phyloP scores from a whole-genome alignment of 495 filamentous ascomycete species.

The Pseudevernia furfuracea region DNA sequence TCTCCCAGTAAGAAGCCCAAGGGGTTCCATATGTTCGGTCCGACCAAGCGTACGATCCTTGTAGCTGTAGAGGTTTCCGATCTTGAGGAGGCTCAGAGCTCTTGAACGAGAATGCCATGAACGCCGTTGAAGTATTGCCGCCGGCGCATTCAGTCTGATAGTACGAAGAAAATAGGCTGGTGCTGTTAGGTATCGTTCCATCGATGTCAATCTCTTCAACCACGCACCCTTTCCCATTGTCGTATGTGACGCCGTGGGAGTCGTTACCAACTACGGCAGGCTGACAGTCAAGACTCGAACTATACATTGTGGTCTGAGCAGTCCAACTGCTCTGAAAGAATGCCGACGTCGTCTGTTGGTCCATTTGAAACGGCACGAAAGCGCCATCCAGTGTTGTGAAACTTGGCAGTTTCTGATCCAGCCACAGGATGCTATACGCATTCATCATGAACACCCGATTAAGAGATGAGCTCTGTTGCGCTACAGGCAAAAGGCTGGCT shows the following conservation, averaged over 20 bases:
- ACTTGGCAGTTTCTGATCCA: constrained; percentile 32
- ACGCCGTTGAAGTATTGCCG: constrained; percentile 22
- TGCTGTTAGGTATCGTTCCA: not conserved
- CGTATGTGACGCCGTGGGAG: constrained; percentile 20
- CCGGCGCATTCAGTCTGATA: constrained; percentile 20
- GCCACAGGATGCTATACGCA: constrained; percentile 33
- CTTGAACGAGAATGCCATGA: constrained; percentile 27
- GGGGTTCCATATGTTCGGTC: not conserved
- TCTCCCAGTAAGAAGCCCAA: not conserved
- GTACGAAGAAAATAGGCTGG: not conserved
- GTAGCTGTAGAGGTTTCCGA: not conserved
- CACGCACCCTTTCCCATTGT: constrained; percentile 30
- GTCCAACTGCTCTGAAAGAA: constrained; percentile 27
- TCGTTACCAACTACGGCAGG: constrained; percentile 21
- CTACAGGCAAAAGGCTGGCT: not conserved
- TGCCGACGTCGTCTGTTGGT: not conserved
- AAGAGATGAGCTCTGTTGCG: constrained; percentile 24
- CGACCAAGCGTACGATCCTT: too few relatives aligned
- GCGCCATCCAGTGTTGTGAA: constrained; percentile 35
- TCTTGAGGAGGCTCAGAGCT: not conserved
- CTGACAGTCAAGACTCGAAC: constrained; percentile 34
- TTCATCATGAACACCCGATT: constrained; percentile 31
- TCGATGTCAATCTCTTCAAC: not conserved
- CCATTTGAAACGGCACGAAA: constrained; percentile 32
- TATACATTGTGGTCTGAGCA: constrained; percentile 29